These are phyloP conservation scores for Tolypocladium ophioglossoides DNA, from an alignment of 2,329 filamentous ascomycete genomes.

Conservation along the genomic window DNA sequence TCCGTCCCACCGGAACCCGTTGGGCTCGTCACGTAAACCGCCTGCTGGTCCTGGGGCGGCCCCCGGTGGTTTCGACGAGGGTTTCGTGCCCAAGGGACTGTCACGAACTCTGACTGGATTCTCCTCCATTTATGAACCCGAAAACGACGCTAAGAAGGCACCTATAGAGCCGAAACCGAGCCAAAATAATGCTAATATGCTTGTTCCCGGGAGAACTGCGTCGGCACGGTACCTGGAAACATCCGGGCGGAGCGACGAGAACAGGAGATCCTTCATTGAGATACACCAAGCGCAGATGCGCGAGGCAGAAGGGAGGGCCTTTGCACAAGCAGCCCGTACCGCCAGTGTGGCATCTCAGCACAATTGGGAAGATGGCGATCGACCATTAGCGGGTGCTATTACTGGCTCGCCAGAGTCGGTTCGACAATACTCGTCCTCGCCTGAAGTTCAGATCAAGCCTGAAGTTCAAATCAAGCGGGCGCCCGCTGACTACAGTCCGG, in stretches of 20 bases:
- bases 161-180: not conserved
- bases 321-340: slow-evolving; percentile 36
- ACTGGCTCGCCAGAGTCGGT: slow-evolving; percentile 15
- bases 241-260: slow-evolving; percentile 34
- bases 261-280: slow-evolving; percentile 47
- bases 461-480: slow-evolving; percentile 13
- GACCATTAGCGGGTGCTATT: slow-evolving; percentile 6
- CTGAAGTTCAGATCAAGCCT: slow-evolving; percentile 18
- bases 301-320: slow-evolving; percentile 47
- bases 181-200: slow-evolving; percentile 7
- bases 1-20: slow-evolving; percentile 10
- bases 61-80: slow-evolving; percentile 17
- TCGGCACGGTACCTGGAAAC: slow-evolving; percentile 33
- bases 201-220: slow-evolving; percentile 20
- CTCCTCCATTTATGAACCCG: slow-evolving; percentile 20
- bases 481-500: slow-evolving; percentile 29
- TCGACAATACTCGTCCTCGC: slow-evolving; percentile 15
- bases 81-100: slow-evolving; percentile 43
- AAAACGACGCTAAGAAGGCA: slow-evolving; percentile 3
- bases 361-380: slow-evolving; percentile 19
- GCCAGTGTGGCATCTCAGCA: slow-evolving; percentile 22
- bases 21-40: slow-evolving; percentile 3
- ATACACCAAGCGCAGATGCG: slow-evolving; percentile 50
- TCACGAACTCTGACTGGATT: slow-evolving; percentile 49
- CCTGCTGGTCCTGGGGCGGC: not conserved